Percentiles rank a stretch among this genome's conserved stretches.
Conservation (phyloP, 2,329 filamentous ascomycete species). For the Fusarium phyllophilum region DNA sequence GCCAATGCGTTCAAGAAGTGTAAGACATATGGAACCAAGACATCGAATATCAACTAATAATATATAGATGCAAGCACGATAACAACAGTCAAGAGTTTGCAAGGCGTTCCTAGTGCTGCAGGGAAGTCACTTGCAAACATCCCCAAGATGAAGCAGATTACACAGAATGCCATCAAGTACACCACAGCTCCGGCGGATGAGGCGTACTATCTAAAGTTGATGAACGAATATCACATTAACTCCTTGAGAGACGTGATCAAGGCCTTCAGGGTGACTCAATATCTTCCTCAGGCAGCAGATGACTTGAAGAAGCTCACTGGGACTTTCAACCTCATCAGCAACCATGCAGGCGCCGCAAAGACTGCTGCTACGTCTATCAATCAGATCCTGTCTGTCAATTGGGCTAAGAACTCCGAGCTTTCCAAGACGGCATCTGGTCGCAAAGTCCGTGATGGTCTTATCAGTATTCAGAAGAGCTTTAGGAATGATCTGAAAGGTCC, state of each 20-base stretch:
- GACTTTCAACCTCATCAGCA: neutral
- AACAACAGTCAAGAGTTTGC: neutral
- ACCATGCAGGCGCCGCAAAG: neutral
- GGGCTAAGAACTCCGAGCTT: neutral
- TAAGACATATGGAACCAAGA: neutral
- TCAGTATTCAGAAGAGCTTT: neutral
- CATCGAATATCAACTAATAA: rapidly evolving
- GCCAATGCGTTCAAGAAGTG: neutral
- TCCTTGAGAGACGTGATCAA: neutral
- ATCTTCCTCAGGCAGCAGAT: neutral
- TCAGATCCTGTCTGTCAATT: neutral
- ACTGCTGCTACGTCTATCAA: neutral
- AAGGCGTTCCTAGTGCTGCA: neutral
- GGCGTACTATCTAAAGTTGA: neutral
- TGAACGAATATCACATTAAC: neutral
- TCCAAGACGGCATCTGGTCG: neutral
- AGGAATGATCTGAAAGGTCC: conserved; percentile 19
- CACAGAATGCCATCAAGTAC: neutral
- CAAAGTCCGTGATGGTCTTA: neutral
- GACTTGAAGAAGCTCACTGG: neutral
- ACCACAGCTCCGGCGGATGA: neutral
- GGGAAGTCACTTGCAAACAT: neutral
- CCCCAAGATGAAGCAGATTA: neutral
- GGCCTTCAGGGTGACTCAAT: neutral
- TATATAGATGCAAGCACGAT: neutral